Evolutionary conservation across 1,139 yeast species (phyloP), one percentile per base, ranked within the genome.

Genomic region (Yarrowia galli): DNA sequence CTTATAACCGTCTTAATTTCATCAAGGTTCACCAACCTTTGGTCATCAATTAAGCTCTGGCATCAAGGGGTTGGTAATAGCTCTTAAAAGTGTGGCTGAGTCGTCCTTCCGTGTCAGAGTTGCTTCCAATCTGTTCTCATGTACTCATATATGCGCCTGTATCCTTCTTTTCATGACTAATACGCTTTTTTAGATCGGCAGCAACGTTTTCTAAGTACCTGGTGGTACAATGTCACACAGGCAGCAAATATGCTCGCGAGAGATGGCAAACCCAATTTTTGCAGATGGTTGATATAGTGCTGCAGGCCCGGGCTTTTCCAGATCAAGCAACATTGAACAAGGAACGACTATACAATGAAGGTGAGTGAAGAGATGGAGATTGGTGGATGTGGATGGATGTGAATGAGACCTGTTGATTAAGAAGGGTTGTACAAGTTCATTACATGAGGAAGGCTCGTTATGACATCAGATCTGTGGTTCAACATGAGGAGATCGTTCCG

Each of bases 201-300:
- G 58, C 58, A 51, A 35, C 18, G 42, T 18, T 51, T 15, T 40
- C 18, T 10, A 28, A n/a, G n/a, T n/a, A n/a, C n/a, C n/a, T n/a
- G n/a, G 32, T 10, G 9, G 32, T 10, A 15, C 6, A 6, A 20
- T 16, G 58, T 51, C 58, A 51, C 42, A 35, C 58, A 51, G 58
- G 58, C 58, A 51, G 58, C 58, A 51, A 51, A 35, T 51, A 51
- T 51, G 58, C 58, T 46, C 20, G 43, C 13, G 56, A 51, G 58
- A 20, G 42, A 16, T 42, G 49, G 25, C 38, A 40, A 56, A 56
- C 25, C 18, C 15, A 28, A 18, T 16, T 40, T 23, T 56, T 12
- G 22, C 22, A 6, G 61, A 23, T 13, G 13, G 42, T 40, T 36
- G 15, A 35, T 53, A 53, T 8, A 6, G 35, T 5, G 35, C 35